Evolutionary conservation across 306 rosid species (phyloP).

Genomic region (Medicago arabica): DNA sequence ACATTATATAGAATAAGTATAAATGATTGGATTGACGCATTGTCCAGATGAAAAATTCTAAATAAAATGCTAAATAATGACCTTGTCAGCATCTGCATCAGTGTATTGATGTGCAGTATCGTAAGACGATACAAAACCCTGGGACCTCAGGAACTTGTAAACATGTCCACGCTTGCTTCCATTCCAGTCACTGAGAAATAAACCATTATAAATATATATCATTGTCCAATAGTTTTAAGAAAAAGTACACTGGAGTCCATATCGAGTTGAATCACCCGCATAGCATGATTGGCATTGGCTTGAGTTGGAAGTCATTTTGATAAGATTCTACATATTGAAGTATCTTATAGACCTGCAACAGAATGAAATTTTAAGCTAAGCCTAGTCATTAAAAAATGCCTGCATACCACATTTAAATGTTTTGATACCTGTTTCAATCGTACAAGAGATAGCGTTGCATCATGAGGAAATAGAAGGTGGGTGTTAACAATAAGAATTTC

Average conservation of each 20-base stretch:
- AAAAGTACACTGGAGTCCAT: background rate
- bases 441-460: conserved; percentile 60
- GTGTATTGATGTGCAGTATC: conserved; percentile 93
- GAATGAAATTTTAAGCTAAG: conserved; percentile 6
- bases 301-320: conserved; percentile 83
- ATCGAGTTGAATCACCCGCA: conserved; percentile 75
- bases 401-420: background rate
- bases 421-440: conserved; percentile 58
- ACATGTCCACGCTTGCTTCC: conserved; percentile 99
- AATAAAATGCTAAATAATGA: conserved; percentile 37
- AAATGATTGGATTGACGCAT: conserved; percentile 9
- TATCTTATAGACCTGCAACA: conserved; percentile 77
- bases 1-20: conserved; percentile 28
- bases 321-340: conserved; percentile 85
- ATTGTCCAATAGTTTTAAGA: background rate
- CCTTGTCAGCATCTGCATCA: conserved; percentile 95
- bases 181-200: conserved; percentile 84
- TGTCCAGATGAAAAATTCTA: background rate
- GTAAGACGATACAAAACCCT: conserved; percentile 91
- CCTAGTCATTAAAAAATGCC: background rate
- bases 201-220: conserved; percentile 17
- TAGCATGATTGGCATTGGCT: conserved; percentile 84
- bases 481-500: conserved; percentile 67
- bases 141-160: conserved; percentile 91
- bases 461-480: conserved; percentile 66